Base-by-base conservation (phyloP, 495 filamentous ascomycete species). In the Elasticomyces elasticus region DNA sequence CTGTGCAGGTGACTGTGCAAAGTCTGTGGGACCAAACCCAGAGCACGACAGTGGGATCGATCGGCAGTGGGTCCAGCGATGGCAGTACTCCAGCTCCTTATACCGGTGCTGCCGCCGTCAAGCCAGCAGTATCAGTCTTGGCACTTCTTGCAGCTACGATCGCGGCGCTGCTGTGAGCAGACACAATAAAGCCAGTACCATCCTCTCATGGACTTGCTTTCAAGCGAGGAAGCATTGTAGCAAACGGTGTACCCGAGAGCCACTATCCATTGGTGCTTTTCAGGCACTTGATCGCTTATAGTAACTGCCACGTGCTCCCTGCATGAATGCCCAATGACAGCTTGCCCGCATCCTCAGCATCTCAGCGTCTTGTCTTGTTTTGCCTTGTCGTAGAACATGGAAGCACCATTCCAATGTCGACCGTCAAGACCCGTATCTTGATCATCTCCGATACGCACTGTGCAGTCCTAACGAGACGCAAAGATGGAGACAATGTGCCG, bases 11-110 rank as follows among this genome's bases (percentile, higher is more conserved):
- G 3, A 78, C 75, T 2, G 79, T 79, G 46, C 67, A 68, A 43
- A 85, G 82, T 62, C 67, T 86, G 40, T 85, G 80, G 79, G 74
- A 86, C 64, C 78, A 82, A 65, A 80, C 76, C 4, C 31, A 52
- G 27, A 17, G 44, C 1, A 20, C 23, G 24, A 24, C 6, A 22
- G 20, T 45, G 3, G 24, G 42, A 12, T 24, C 20, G 24, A 4
- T n/a, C 25, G 20, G 17, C 17, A 24, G 15, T 45, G 20, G 42
- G 3, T 22, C 20, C 13, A 15, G 35, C 13, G 19, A 12, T 5
- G 35, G 35, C 12, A 40, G 35, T 17, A 4, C 12, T 5, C 35
- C 35, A 13, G 19, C 13, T 2, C 35, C 35, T 12, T 40, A 40
- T 15, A 40, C 35, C 5, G 13, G 35, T 40, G 35, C 33, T 10